Base-by-base conservation (phyloP, 768 basidiomycete genomes). In the Multifurca ochricompacta region DNA sequence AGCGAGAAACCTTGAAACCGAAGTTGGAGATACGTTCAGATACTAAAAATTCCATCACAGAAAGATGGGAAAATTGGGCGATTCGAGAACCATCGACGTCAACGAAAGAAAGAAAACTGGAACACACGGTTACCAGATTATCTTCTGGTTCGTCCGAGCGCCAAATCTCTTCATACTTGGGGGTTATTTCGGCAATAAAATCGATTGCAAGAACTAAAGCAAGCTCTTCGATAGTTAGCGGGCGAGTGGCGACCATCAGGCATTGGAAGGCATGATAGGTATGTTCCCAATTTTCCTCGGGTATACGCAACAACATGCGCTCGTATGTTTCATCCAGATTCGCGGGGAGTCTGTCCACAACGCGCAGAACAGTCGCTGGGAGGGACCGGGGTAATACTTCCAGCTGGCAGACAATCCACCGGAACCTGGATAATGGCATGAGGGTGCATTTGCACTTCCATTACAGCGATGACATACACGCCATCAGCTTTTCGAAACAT, bases 271-370 rank as follows among this genome's bases (percentile, higher is more conserved):
- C 44, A 19, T 48, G 53, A 37, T 47, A 35, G 7, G 53, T 48
- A 34, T 47, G 53, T 41, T 47, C 45, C 53, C 53, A 54, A 18
- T 54, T 54, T 48, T 54, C 53, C 25, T 54, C 53, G 10, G 44
- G 37, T 16, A 54, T 13, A 27, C 53, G 53, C 23, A 28, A 25
- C 13, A 54, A 48, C 14, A 42, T 48, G n/a, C 46, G 45, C 25
- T 32, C 30, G n/a, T 54, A 54, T 10, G 37, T 48, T 27, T 54
- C 21, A 9, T 54, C 45, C 31, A 54, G 9, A 6, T 45, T 54
- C 6, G 32, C 32, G n/a, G 53, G 53, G 9, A 54, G 39, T 0
- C 8, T 31, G 4, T 48, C 39, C 3, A 35, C 45, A 10, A 48
- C 46, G 31, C n/a, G 30, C 5, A 47, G 37, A n/a, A 48, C 46